Evolutionary conservation across 2,329 filamentous ascomycete genomes (phyloP), one percentile per base, ranked within the genome.

Genomic region (Coniochaeta sp.): DNA sequence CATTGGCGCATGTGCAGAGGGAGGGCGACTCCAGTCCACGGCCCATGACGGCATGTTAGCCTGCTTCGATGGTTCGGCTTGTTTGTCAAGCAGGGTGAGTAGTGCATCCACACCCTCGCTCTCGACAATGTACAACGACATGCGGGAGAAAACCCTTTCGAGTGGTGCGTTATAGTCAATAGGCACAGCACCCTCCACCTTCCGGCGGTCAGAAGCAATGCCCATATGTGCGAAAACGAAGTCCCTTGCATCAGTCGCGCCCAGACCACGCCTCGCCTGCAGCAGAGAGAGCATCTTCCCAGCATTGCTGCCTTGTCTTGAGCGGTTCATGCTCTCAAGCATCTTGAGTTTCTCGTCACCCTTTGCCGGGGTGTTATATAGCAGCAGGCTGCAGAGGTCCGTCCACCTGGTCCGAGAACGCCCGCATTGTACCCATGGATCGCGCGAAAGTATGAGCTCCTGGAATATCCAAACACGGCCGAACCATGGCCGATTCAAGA

Each of bases 391-490:
- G 27, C 42, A 46, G 13, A 51, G 38, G 14, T 32, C 48, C 10
- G 32, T 32, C 52, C 50, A 53, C 9, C 54, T 50, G 4, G 50
- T 18, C 10, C 54, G 50, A 12, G 26, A 14, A 4, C 27, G 27
- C 1, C 52, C 54, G n/a, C 40, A 31, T 18, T 56, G 54, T n/a
- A 56, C 40, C 54, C 52, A 56, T 5, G 54, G 52, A 22, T 56
- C 51, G 13, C 49, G 40, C 10, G 54, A 56, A 13, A 54, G 49
- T 5, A 54, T 49, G n/a, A 56, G 38, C 9, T 56, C 52, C 40
- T 56, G 54, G 33, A 54, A 52, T 7, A 56, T 48, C 54, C 54
- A 56, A 3, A 56, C 52, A 13, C 54, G 52, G 6, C 27, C 16
- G 45, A 56, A 56, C 54, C 54, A 56, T 27, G 48, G 13, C 22